Evolutionary conservation across 164 flowering plant genomes (phyloP).

Genomic region (Vitis rotundifolia): DNA sequence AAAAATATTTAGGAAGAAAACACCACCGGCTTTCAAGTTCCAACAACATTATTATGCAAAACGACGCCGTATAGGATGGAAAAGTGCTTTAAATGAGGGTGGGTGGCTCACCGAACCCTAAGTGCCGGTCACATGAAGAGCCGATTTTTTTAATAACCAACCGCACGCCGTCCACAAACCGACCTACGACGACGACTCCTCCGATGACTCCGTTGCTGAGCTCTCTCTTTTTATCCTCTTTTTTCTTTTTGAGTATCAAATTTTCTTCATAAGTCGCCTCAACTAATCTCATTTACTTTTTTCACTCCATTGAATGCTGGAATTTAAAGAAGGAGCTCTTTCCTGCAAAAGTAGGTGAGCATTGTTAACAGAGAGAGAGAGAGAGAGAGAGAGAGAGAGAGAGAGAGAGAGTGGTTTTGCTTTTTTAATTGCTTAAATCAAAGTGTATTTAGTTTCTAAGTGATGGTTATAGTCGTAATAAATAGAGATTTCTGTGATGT

Average conservation of each 20-base stretch:
- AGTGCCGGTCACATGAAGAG: conserved; percentile 1
- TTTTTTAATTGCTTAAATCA: too few relatives aligned
- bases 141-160: neutral
- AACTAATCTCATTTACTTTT: conserved; percentile 30
- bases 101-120: conserved; percentile 23
- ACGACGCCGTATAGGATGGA: too few relatives aligned
- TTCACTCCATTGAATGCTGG: conserved; percentile 26
- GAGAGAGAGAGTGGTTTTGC: neutral
- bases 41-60: too few relatives aligned
- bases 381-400: neutral
- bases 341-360: conserved; percentile 39
- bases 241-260: too few relatives aligned
- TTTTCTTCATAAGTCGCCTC: conserved; percentile 1
- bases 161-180: too few relatives aligned
- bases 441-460: neutral
- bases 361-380: conserved; percentile 2
- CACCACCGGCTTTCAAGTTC: neutral
- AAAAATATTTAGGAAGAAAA: too few relatives aligned
- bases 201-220: too few relatives aligned
- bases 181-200: too few relatives aligned
- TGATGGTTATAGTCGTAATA: too few relatives aligned
- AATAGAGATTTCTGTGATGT: too few relatives aligned
- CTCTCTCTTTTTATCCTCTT: too few relatives aligned
- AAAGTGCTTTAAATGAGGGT: conserved; percentile 5
- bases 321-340: conserved; percentile 20